Percentiles rank a stretch among this genome's conserved stretches.
These are phyloP conservation scores for Chytriomyces hyalinus DNA, from an alignment of 192 early-diverging fungal genomes.

Conservation along the genomic window DNA sequence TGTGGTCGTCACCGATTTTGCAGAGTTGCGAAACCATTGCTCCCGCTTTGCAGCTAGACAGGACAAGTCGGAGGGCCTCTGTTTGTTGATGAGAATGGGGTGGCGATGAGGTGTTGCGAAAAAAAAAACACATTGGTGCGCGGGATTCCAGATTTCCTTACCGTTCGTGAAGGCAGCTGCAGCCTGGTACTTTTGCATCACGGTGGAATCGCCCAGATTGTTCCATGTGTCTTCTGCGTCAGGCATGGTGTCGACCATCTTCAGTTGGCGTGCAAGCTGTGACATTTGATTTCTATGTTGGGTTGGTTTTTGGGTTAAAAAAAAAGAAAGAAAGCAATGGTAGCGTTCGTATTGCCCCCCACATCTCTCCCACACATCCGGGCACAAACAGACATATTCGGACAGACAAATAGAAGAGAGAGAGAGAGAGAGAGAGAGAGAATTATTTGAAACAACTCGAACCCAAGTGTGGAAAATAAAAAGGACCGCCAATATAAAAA, in stretches of 20 bases:
- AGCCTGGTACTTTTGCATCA: constrained; percentile 91
- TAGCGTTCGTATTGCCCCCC: background rate
- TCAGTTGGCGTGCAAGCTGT: constrained; percentile 23
- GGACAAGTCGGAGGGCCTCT: constrained; percentile 46
- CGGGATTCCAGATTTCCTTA: constrained; percentile 41
- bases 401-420: too few relatives aligned
- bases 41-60: constrained; percentile 29
- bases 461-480: background rate
- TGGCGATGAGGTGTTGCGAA: background rate
- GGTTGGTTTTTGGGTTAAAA: background rate
- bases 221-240: constrained; percentile 48
- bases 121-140: background rate
- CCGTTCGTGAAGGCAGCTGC: constrained; percentile 88
- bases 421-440: too few relatives aligned
- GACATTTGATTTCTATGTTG: constrained; percentile 8
- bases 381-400: too few relatives aligned
- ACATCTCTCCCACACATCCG: too few relatives aligned
- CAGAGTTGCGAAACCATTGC: constrained; percentile 41
- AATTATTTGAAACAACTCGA: background rate
- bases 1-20: constrained; percentile 43
- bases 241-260: constrained; percentile 7
- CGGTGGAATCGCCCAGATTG: constrained; percentile 72
- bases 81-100: background rate
- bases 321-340: constrained; percentile 17
- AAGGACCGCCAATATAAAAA: constrained; percentile 5